phyloP scores from a whole-genome alignment of 306 rosid species.

The Lupinus albus region DNA sequence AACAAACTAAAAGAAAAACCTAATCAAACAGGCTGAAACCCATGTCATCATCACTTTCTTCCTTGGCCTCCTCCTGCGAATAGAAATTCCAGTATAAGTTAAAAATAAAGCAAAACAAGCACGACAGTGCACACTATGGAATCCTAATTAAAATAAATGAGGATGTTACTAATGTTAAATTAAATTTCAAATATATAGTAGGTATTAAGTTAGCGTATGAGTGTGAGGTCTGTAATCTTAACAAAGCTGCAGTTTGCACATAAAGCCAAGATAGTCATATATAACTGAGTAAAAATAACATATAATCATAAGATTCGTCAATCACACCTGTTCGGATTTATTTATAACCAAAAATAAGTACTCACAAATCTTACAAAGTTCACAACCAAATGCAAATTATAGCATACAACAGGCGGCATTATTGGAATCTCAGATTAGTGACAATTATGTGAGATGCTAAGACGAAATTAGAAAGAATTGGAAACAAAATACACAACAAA shows the following conservation, averaged over 20 bases:
- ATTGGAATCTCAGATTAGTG: background rate
- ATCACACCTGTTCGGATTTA: too few relatives aligned
- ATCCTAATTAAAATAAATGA: conserved; percentile 50
- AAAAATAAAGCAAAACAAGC: background rate
- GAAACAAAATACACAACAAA: background rate
- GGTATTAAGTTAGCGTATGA: too few relatives aligned
- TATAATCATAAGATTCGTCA: background rate
- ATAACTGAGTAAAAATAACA: background rate
- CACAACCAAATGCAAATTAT: background rate
- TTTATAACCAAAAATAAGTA: background rate
- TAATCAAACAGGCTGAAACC: conserved; percentile 68
- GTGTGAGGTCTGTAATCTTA: background rate
- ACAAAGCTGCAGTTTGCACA: background rate
- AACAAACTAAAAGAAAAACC: conserved; percentile 29
- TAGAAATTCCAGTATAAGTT: background rate
- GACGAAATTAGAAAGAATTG: background rate
- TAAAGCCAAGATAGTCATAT: background rate
- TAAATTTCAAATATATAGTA: background rate
- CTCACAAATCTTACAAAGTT: background rate
- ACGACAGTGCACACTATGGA: background rate
- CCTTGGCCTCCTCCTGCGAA: conserved; percentile 67
- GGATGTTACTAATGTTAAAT: conserved; percentile 39
- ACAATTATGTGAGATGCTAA: background rate
- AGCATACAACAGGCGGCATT: background rate
- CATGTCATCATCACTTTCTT: conserved; percentile 68